Conservation (phyloP, 768 basidiomycete species). For the Boletus rubropictus region DNA sequence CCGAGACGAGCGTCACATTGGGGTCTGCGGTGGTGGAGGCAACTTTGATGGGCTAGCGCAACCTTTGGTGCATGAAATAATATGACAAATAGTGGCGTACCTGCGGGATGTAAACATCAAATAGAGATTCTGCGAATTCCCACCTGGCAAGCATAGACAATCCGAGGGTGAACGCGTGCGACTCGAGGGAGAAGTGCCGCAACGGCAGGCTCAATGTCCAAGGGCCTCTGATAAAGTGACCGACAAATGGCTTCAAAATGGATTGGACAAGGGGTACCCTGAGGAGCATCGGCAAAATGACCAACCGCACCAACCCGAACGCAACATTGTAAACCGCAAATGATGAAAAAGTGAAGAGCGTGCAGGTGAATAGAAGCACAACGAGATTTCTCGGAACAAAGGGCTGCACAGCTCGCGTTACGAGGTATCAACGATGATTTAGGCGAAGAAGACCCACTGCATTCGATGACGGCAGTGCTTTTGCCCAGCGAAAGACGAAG, state of each 20-base stretch:
- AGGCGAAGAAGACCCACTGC: slow-evolving; percentile 14
- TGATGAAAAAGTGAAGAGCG: slow-evolving; percentile 38
- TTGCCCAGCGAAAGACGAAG: slow-evolving; percentile 43
- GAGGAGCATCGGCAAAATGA: slow-evolving; percentile 49
- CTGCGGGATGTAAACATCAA: slow-evolving; percentile 55
- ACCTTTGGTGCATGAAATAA: slow-evolving; percentile 1
- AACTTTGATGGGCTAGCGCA: slow-evolving; percentile 43
- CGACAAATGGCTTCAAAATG: slow-evolving; percentile 54
- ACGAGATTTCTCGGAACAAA: slow-evolving; percentile 17
- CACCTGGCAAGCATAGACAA: slow-evolving; percentile 50
- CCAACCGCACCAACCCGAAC: slow-evolving; percentile 43
- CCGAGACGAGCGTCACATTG: slow-evolving; percentile 55
- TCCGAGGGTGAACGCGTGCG: slow-evolving; percentile 47
- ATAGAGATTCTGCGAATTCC: slow-evolving; percentile 59
- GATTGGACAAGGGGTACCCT: slow-evolving; percentile 47
- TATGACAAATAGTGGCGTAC: slow-evolving; percentile 28
- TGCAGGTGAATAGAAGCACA: slow-evolving; percentile 32
- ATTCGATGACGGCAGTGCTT: slow-evolving; percentile 7
- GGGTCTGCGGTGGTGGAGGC: slow-evolving; percentile 45
- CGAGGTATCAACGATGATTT: not conserved
- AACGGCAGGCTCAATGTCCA: slow-evolving; percentile 51
- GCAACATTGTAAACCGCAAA: slow-evolving; percentile 34
- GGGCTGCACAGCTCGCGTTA: slow-evolving; percentile 11
- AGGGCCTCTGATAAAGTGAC: slow-evolving; percentile 55
- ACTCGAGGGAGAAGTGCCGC: slow-evolving; percentile 40